Conservation (phyloP, 129 eudicot species). For the Pittosporum tobira region DNA sequence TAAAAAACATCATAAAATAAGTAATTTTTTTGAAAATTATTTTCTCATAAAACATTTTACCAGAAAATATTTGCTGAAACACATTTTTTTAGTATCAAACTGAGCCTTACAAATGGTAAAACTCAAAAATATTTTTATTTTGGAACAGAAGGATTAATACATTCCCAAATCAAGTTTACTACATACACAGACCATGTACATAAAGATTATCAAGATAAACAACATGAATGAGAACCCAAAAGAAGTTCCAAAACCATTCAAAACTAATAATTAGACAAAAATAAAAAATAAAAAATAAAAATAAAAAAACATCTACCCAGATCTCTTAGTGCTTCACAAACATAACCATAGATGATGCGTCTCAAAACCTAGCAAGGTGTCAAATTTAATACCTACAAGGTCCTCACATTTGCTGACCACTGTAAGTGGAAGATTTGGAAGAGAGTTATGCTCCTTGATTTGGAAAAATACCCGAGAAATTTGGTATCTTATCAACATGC, state of each 20-base stretch:
- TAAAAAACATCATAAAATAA: too few relatives aligned
- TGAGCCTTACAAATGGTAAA: too few relatives aligned
- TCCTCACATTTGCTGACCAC: neutral
- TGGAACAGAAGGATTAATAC: neutral
- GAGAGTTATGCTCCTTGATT: conserved; percentile 19
- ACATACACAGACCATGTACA: neutral
- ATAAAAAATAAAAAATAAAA: conserved; percentile 12
- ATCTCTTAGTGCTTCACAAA: neutral
- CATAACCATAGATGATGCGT: neutral
- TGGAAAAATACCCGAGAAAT: conserved; percentile 68
- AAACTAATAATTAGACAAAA: neutral
- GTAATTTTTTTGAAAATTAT: too few relatives aligned
- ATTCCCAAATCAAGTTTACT: conserved; percentile 3
- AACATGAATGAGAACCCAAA: neutral
- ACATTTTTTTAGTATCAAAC: too few relatives aligned
- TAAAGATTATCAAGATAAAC: neutral
- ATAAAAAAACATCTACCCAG: conserved; percentile 12
- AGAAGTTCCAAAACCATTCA: conserved; percentile 4
- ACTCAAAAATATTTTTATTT: too few relatives aligned
- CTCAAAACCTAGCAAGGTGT: neutral
- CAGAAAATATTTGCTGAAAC: too few relatives aligned
- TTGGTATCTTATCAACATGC: conserved; percentile 74
- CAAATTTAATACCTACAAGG: neutral
- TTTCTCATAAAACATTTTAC: too few relatives aligned
- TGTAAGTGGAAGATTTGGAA: neutral